phyloP scores from a whole-genome alignment of 1,139 yeast genomes.

The Meyerozyma guilliermondii region DNA sequence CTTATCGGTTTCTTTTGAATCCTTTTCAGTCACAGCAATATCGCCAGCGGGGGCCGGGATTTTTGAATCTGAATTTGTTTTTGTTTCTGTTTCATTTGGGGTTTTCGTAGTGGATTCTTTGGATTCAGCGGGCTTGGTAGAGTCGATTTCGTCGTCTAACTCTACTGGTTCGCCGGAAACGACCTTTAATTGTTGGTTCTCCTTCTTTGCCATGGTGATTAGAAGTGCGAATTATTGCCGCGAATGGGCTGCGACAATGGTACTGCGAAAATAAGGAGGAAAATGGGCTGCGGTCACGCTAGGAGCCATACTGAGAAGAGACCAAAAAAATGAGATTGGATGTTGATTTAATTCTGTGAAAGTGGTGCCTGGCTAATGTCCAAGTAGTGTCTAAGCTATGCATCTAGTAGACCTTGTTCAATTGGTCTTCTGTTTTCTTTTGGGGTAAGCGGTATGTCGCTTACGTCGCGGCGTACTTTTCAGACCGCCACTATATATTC shows the following conservation, averaged over 20 bases:
- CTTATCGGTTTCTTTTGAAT: not conserved
- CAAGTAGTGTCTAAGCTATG: too few species aligned
- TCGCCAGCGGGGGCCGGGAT: not conserved
- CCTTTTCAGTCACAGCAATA: not conserved
- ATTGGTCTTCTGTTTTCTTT: not conserved
- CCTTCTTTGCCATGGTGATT: conserved; percentile 14
- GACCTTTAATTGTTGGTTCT: conserved; percentile 22
- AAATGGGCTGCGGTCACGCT: too few species aligned
- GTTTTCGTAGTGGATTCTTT: conserved; percentile 5
- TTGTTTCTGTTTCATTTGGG: not conserved
- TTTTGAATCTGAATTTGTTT: not conserved
- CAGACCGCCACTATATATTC: conserved; percentile 1
- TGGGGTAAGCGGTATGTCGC: not conserved
- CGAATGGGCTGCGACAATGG: too few species aligned
- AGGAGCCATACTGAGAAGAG: too few species aligned
- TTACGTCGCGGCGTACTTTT: conserved; percentile 3
- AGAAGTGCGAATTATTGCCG: not conserved
- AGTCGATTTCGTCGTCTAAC: conserved; percentile 8
- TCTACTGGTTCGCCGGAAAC: conserved; percentile 34
- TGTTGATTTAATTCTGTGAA: too few species aligned
- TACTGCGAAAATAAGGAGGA: too few species aligned
- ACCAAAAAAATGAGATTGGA: too few species aligned
- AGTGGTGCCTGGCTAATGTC: too few species aligned
- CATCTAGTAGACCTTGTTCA: not conserved
- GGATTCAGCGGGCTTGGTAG: conserved; percentile 1